phyloP scores from a whole-genome alignment of 1,284 basidiomycete genomes.

The Ustilago trichophora region DNA sequence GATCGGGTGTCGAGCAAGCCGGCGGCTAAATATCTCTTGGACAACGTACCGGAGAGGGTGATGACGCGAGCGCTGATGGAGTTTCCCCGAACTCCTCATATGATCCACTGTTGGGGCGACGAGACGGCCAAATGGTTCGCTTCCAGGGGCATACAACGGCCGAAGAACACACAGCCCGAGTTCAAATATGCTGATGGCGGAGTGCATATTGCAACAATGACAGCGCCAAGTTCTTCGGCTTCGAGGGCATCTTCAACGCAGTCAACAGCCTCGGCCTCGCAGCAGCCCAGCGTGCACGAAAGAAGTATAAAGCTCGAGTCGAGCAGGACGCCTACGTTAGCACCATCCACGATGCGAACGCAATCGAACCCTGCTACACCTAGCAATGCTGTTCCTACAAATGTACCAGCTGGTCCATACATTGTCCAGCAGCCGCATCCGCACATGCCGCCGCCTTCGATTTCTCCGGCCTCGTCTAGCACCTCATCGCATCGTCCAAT shows the following conservation, averaged over 20 bases:
- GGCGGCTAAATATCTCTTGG: slow-evolving; percentile 12
- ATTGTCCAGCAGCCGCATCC: background rate
- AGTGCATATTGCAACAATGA: too few species aligned
- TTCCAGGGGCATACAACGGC: slow-evolving; percentile 9
- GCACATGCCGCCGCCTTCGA: too few species aligned
- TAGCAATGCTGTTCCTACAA: background rate
- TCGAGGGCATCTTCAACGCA: slow-evolving; percentile 1
- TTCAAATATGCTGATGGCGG: slow-evolving; percentile 23
- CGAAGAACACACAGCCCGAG: slow-evolving; percentile 30
- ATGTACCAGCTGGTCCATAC: background rate
- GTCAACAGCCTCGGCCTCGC: background rate
- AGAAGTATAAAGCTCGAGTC: background rate
- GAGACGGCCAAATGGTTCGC: slow-evolving; percentile 30
- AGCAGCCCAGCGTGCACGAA: background rate
- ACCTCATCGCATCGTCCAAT: too few species aligned
- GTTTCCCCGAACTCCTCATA: slow-evolving; percentile 36
- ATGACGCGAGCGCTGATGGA: slow-evolving; percentile 35
- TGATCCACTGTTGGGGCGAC: slow-evolving; percentile 30
- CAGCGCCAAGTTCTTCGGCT: background rate
- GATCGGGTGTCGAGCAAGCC: slow-evolving; percentile 16
- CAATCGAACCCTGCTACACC: background rate
- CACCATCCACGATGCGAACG: slow-evolving; percentile 2
- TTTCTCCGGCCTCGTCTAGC: too few species aligned
- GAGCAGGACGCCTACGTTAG: background rate
- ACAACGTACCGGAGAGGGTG: slow-evolving; percentile 18